phyloP scores from a whole-genome alignment of 345 rosid genomes.

The Eucalyptus dawsonii region DNA sequence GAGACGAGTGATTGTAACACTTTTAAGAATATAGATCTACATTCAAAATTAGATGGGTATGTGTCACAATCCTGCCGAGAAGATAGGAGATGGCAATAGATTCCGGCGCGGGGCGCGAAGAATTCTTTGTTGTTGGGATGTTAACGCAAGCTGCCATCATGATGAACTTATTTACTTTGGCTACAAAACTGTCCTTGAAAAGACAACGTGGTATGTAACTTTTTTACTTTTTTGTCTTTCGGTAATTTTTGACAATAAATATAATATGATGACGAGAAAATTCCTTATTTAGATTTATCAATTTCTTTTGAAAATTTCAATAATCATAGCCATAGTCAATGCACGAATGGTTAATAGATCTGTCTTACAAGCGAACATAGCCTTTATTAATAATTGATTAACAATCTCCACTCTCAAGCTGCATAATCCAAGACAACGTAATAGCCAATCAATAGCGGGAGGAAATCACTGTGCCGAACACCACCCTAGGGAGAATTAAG shows the following conservation, averaged over 20 bases:
- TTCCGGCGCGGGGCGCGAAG: no score
- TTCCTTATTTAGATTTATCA: background rate
- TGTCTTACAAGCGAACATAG: background rate
- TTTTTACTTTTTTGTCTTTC: background rate
- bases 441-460: slow-evolving; percentile 40
- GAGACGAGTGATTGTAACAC: background rate
- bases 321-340: background rate
- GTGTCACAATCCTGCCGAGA: background rate
- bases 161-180: no score
- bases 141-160: no score
- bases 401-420: background rate
- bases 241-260: no score
- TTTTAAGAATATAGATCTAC: background rate
- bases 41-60: background rate
- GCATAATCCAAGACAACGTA: slow-evolving; percentile 9
- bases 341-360: background rate
- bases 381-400: background rate
- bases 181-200: no score
- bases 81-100: background rate
- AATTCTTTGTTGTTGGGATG: no score
- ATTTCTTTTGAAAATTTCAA: background rate
- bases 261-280: background rate
- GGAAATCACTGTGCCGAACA: slow-evolving; percentile 56
- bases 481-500: slow-evolving; percentile 34
- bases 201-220: no score